Evolutionary conservation across 805 yeast species (phyloP).

Genomic region (Saturnispora gosingensis): DNA sequence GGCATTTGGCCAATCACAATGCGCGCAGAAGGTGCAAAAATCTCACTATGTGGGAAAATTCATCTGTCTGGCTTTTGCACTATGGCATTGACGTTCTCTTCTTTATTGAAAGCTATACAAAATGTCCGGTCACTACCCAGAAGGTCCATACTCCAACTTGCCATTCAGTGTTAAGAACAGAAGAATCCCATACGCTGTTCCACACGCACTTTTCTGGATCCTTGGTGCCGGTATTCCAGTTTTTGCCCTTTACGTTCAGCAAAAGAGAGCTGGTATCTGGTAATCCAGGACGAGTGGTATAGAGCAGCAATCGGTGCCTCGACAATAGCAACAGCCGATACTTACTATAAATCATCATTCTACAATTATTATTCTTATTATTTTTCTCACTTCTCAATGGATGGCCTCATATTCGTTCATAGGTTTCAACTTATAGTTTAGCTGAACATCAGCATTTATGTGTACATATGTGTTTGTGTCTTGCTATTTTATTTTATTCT

Average conservation of each 20-base stretch:
- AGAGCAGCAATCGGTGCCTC: no score
- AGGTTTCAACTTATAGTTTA: not conserved
- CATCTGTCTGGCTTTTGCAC: not conserved
- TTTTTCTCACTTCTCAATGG: not conserved
- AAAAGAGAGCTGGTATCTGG: slow-evolving; percentile 73
- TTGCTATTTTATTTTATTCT: not conserved
- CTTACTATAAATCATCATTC: not conserved
- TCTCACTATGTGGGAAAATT: not conserved
- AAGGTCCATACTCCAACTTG: slow-evolving; percentile 83
- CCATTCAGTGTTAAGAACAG: slow-evolving; percentile 94
- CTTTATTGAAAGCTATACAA: not conserved
- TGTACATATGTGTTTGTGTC: not conserved
- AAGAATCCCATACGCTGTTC: slow-evolving; percentile 77
- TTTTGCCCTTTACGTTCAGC: slow-evolving; percentile 67
- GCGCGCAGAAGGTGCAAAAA: slow-evolving; percentile 1
- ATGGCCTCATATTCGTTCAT: not conserved
- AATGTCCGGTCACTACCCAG: slow-evolving; percentile 39
- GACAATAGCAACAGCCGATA: not conserved
- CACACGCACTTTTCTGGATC: slow-evolving; percentile 72
- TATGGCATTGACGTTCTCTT: not conserved
- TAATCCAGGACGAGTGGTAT: slow-evolving; percentile 14
- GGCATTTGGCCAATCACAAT: slow-evolving; percentile 11
- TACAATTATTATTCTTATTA: no score
- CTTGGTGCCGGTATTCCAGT: slow-evolving; percentile 71
- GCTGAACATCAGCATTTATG: not conserved